Percentiles rank a stretch among this genome's conserved stretches.
phyloP scores from a whole-genome alignment of 495 filamentous ascomycete genomes.

The Pyronema omphalodes region DNA sequence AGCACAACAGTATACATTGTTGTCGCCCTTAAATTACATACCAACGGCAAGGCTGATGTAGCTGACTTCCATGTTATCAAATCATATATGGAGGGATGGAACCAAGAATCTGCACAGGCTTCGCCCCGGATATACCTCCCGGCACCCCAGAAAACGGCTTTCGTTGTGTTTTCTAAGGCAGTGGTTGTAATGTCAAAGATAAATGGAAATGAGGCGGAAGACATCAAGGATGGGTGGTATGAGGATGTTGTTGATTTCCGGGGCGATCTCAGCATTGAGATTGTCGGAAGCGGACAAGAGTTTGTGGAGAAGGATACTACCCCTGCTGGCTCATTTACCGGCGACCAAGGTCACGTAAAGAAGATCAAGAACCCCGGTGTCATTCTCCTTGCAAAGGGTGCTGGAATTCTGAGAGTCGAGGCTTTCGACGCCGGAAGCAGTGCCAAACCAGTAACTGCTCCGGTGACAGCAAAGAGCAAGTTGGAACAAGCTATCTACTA shows the following conservation, averaged over 20 bases:
- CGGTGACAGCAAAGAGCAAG: constrained; percentile 63
- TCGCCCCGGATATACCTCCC: constrained; percentile 62
- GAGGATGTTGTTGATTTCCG: constrained; percentile 74
- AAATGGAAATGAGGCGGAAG: constrained; percentile 6
- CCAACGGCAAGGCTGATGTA: constrained; percentile 24
- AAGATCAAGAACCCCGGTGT: constrained; percentile 43
- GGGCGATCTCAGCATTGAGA: constrained; percentile 40
- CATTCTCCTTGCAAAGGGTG: constrained; percentile 57
- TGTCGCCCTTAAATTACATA: constrained; percentile 21
- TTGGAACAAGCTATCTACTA: constrained; percentile 91
- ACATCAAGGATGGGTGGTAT: constrained; percentile 30
- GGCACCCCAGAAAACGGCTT: constrained; percentile 57
- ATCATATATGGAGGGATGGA: constrained; percentile 34
- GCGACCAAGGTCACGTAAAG: constrained; percentile 23
- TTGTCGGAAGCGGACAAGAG: constrained; percentile 43
- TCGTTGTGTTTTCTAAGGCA: constrained; percentile 57
- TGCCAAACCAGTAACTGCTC: constrained; percentile 23
- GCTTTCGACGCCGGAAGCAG: constrained; percentile 32
- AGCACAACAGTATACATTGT: constrained; percentile 24
- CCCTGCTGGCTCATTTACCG: constrained; percentile 25
- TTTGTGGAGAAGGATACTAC: constrained; percentile 26
- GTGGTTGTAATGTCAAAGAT: constrained; percentile 54
- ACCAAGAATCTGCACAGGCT: constrained; percentile 20
- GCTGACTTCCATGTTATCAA: constrained; percentile 43
- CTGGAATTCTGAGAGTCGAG: constrained; percentile 62